Base-by-base conservation (phyloP, 768 basidiomycete genomes). In the Russula sp. region DNA sequence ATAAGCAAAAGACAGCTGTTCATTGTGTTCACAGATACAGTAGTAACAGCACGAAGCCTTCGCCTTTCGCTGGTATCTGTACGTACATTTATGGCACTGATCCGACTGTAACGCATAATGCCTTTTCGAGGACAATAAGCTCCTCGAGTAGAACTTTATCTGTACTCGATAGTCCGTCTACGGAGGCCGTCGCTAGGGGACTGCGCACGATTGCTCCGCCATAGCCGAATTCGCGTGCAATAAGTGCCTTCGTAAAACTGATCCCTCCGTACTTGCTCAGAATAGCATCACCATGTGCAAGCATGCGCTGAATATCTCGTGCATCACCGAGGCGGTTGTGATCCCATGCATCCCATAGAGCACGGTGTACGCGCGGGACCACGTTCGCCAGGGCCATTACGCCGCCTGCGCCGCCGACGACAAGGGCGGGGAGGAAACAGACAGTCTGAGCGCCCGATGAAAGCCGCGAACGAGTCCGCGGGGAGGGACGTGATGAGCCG, bases 361-460 rank as follows among this genome's bases (percentile, higher is more conserved):
- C 58, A n/a, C 43, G 54, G 56, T 59, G 65, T 13, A 49, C 36
- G 5, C 49, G 56, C 5, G 68, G 70, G 16, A 80, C 66, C 54
- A 86, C 71, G 67, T 86, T 86, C 13, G 81, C 83, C 11, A 83
- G 75, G 0, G 83, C 86, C 43, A 82, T 82, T 67, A 90, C 90
- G 54, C 78, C 74, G 0, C 88, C 88, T 34, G 85, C 79, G 65
- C 84, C 81, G 8, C 81, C 80, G 3, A 83, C 82, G 42, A 83
- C 70, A 7, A 90, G 77, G 5, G 83, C 82, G 20, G 87, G 80
- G 13, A 81, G 73, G 67, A 88, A 83, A 42, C 86, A 76, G 67
- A 42, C 86, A 76, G 67, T 93, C 89, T 7, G 83, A 83, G 59
- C 85, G 83, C 1, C 92, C 91, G 11, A 88, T 81, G 68, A 86